Conservation (phyloP, 2,329 filamentous ascomycete species). For the Colletotrichum theobromicola region DNA sequence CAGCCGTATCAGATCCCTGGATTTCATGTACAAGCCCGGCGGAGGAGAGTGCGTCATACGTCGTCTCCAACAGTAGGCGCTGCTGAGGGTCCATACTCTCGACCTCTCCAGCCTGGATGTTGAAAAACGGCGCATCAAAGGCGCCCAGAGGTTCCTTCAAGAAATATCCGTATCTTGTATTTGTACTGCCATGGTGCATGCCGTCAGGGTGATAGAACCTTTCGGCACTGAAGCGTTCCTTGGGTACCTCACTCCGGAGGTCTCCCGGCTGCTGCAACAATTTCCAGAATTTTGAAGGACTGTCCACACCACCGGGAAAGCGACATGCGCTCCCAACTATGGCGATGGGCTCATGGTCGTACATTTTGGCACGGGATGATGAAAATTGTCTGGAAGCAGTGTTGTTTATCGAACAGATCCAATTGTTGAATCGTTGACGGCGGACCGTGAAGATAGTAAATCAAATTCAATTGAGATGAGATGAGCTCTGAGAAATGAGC, state of each 20-base stretch:
- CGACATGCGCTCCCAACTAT: conserved; percentile 27
- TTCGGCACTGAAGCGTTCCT: background rate
- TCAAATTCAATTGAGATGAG: background rate
- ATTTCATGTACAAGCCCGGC: conserved; percentile 17
- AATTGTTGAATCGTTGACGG: background rate
- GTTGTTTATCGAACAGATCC: background rate
- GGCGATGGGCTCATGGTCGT: conserved; percentile 25
- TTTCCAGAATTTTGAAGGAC: conserved; percentile 25
- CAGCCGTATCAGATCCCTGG: background rate
- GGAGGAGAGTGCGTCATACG: conserved; percentile 35
- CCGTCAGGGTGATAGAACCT: background rate
- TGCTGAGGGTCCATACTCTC: conserved; percentile 38
- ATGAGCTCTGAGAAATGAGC: background rate
- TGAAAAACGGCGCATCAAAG: conserved; percentile 34
- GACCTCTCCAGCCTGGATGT: conserved; percentile 30
- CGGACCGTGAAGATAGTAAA: background rate
- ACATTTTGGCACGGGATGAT: background rate
- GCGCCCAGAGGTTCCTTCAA: conserved; percentile 21
- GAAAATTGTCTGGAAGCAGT: background rate
- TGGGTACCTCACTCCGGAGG: background rate
- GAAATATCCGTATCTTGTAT: conserved; percentile 25
- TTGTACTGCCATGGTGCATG: conserved; percentile 21
- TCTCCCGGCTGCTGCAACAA: conserved; percentile 17
- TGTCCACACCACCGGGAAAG: conserved; percentile 25
- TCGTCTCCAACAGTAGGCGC: conserved; percentile 34